Evolutionary conservation across 2,329 filamentous ascomycete genomes (phyloP), one percentile per base, ranked within the genome.

Genomic region (Arthrobotrys entomopaga): DNA sequence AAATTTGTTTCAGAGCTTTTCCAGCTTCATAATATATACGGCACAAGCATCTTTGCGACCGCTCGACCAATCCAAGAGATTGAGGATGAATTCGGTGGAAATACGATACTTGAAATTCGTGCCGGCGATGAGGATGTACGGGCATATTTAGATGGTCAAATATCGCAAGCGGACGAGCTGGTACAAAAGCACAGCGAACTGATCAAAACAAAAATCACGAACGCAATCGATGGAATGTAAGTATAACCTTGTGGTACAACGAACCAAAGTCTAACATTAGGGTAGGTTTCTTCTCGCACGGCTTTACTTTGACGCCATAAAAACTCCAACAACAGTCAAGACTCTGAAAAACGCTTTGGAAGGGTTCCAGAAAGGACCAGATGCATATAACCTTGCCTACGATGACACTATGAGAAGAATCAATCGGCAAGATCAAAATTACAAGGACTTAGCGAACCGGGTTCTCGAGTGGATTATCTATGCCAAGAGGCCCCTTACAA

Each of bases 281-380:
- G 20, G 13, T 67, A 83, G 81, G 81, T 83, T 83, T 77, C 79
- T 84, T 3, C 78, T 83, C n/a, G 83, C 82, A 7, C 76, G 81
- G 34, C 79, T 84, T 7, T 77, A 83, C 76, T 64, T 82, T 6
- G 78, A 80, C 19, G 81, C 80, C 0, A 76, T 84, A 0, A 65
- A 67, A 3, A 78, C 77, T 16, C 81, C 82, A 70, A 77, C 40
- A 38, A 80, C 81, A 0, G 52, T 63, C 0, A 83, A 82, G 50
- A 78, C 76, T 0, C 75, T 86, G 2, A 73, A 76, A 40, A 59
- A 24, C 0, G 79, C 81, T 2, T 75, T 86, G 1, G 10, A 66
- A 46, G 77, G 75, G 0, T 73, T 85, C 0, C 76, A 79, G 0
- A 80, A 48, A 15, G 81, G 81, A 6, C 77, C 78, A 2, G 22